Conservation (phyloP, 2,329 filamentous ascomycete genomes). For the Talaromyces sp. region DNA sequence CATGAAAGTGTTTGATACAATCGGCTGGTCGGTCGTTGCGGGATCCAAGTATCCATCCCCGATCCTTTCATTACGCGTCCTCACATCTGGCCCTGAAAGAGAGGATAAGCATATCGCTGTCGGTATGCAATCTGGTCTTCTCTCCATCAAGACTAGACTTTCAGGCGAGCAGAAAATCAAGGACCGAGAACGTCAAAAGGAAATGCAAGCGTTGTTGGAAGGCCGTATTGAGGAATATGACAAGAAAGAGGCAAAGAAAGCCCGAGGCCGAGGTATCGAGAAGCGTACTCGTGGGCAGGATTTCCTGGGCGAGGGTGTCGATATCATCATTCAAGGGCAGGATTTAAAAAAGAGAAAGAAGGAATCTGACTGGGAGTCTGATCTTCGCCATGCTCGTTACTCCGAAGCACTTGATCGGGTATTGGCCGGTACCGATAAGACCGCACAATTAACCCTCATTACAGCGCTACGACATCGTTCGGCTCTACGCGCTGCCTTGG, state of each 20-base stretch:
- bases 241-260: conserved; percentile 65
- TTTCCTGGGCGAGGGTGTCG: conserved; percentile 75
- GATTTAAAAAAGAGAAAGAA: conserved; percentile 61
- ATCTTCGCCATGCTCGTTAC: conserved; percentile 75
- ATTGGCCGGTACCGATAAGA: conserved; percentile 58
- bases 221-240: conserved; percentile 78
- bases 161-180: conserved; percentile 75
- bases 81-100: conserved; percentile 61
- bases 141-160: conserved; percentile 84
- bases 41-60: conserved; percentile 91
- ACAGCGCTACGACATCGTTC: conserved; percentile 83
- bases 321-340: conserved; percentile 76
- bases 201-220: conserved; percentile 76
- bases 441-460: conserved; percentile 69
- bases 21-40: conserved; percentile 92
- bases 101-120: conserved; percentile 93
- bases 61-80: conserved; percentile 76
- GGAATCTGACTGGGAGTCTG: conserved; percentile 73
- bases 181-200: conserved; percentile 72
- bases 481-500: conserved; percentile 74
- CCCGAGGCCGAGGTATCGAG: conserved; percentile 59
- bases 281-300: conserved; percentile 67
- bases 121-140: conserved; percentile 88
- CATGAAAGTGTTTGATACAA: conserved; percentile 94
- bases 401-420: conserved; percentile 74